Percentiles rank a stretch among this genome's conserved stretches.
phyloP scores from a whole-genome alignment of 2,329 filamentous ascomycete species.

The Pseudogymnoascus sp. region DNA sequence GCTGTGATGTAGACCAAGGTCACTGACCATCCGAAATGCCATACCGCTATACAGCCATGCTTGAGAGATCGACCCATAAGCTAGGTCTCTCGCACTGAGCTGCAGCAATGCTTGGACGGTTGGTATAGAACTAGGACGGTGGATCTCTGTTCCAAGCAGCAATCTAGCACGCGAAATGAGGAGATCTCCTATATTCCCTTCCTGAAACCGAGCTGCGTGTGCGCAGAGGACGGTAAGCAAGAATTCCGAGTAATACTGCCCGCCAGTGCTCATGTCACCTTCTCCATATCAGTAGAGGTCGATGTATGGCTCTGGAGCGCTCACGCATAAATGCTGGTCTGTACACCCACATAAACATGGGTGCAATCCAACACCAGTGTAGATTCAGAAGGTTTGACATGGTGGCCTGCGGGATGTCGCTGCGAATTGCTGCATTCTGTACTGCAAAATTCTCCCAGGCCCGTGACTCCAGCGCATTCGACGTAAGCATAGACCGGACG shows the following conservation, averaged over 20 bases:
- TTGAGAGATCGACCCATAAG: slow-evolving; percentile 49
- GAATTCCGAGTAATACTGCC: slow-evolving; percentile 9
- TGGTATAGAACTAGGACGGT: slow-evolving; percentile 39
- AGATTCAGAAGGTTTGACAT: slow-evolving; percentile 13
- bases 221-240: slow-evolving; percentile 9
- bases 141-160: background rate
- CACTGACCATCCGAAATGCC: slow-evolving; percentile 41
- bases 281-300: background rate
- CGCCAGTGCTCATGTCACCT: slow-evolving; percentile 12
- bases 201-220: background rate
- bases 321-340: slow-evolving; percentile 13
- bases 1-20: slow-evolving; percentile 44
- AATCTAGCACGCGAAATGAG: background rate
- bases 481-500: slow-evolving; percentile 17
- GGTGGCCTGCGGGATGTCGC: slow-evolving; percentile 16
- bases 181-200: background rate
- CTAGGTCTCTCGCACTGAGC: slow-evolving; percentile 51
- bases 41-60: slow-evolving; percentile 45
- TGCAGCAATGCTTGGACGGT: slow-evolving; percentile 52
- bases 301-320: background rate
- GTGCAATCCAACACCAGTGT: slow-evolving; percentile 12
- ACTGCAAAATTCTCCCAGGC: slow-evolving; percentile 24
- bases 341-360: slow-evolving; percentile 11
- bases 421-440: slow-evolving; percentile 21
- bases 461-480: slow-evolving; percentile 17